phyloP scores from a whole-genome alignment of 2,329 filamentous ascomycete species.

The Nemania sp. region DNA sequence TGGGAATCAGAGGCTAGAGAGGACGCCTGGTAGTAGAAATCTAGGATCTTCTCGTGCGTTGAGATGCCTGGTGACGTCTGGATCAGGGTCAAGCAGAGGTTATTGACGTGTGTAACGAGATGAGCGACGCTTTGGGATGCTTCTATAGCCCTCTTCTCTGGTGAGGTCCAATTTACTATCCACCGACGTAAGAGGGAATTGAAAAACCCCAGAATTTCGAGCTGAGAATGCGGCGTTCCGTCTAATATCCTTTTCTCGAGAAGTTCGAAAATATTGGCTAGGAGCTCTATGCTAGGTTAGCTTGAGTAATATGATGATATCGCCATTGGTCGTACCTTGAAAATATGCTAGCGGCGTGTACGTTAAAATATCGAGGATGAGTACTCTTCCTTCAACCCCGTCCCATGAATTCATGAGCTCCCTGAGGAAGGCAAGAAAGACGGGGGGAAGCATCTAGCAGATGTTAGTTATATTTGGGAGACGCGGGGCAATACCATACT shows the following conservation, averaged over 20 bases:
- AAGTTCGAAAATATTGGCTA: conserved; percentile 51
- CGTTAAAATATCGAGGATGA: conserved; percentile 62
- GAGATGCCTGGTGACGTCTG: conserved; percentile 54
- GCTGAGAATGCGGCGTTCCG: conserved; percentile 56
- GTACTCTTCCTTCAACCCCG: conserved; percentile 56
- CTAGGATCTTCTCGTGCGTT: conserved; percentile 62
- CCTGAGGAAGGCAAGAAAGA: conserved; percentile 55
- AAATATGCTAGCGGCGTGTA: conserved; percentile 61
- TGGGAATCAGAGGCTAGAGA: conserved; percentile 57
- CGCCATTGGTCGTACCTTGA: conserved; percentile 48
- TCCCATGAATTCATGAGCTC: conserved; percentile 66
- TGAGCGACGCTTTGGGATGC: conserved; percentile 47
- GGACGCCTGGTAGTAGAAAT: conserved; percentile 70
- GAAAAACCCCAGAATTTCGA: conserved; percentile 69
- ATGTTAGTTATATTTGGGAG: conserved; percentile 19
- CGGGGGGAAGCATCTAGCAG: conserved; percentile 49
- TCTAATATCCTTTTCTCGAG: conserved; percentile 58
- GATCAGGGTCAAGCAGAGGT: conserved; percentile 62
- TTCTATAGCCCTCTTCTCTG: conserved; percentile 42
- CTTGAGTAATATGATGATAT: neutral
- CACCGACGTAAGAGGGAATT: conserved; percentile 66
- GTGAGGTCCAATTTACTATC: conserved; percentile 52
- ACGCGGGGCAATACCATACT: conserved; percentile 44
- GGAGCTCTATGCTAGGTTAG: conserved; percentile 53
- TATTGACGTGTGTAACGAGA: conserved; percentile 55